Percentiles rank a stretch among this genome's conserved stretches.
Evolutionary conservation across 2,329 filamentous ascomycete species (phyloP).

Genomic region (Epichloe festucae): DNA sequence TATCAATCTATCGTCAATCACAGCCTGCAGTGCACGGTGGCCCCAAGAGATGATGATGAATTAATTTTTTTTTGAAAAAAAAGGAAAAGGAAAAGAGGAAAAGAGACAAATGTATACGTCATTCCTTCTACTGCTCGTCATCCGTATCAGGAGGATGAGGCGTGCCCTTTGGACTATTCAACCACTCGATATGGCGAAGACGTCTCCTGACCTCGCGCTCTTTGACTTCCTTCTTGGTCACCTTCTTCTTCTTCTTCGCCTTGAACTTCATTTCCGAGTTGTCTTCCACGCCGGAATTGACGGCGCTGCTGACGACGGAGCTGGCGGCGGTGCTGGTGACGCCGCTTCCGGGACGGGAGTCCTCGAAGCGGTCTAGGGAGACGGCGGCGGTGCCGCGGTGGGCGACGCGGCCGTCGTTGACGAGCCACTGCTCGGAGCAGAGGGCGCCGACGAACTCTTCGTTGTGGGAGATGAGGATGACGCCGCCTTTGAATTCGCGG

Average conservation of each 20-base stretch:
- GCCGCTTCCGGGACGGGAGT: slow-evolving; percentile 50
- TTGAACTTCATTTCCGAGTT: slow-evolving; percentile 73
- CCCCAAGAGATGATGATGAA: too few relatives aligned
- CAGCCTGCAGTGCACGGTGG: not conserved
- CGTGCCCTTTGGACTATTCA: slow-evolving; percentile 76
- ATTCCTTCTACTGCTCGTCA: slow-evolving; percentile 42
- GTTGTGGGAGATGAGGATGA: slow-evolving; percentile 99
- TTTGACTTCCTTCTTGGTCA: slow-evolving; percentile 93
- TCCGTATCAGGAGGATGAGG: slow-evolving; percentile 66
- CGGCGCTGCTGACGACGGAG: slow-evolving; percentile 45
- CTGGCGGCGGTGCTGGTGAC: slow-evolving; percentile 43
- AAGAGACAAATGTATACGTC: not conserved
- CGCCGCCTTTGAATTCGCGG: slow-evolving; percentile 93
- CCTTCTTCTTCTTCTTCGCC: slow-evolving; percentile 92
- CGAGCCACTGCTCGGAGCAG: slow-evolving; percentile 92
- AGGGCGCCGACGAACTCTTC: slow-evolving; percentile 96
- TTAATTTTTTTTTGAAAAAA: too few relatives aligned
- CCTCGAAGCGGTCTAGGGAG: slow-evolving; percentile 74
- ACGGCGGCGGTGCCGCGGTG: slow-evolving; percentile 69
- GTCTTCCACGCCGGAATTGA: slow-evolving; percentile 56
- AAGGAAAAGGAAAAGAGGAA: not conserved
- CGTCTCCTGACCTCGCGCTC: slow-evolving; percentile 79
- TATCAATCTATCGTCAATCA: not conserved
- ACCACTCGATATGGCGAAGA: slow-evolving; percentile 73
- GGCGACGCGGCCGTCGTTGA: slow-evolving; percentile 75